Evolutionary conservation across 2,329 filamentous ascomycete genomes (phyloP).

Genomic region (Cladosporium cucumerinum): DNA sequence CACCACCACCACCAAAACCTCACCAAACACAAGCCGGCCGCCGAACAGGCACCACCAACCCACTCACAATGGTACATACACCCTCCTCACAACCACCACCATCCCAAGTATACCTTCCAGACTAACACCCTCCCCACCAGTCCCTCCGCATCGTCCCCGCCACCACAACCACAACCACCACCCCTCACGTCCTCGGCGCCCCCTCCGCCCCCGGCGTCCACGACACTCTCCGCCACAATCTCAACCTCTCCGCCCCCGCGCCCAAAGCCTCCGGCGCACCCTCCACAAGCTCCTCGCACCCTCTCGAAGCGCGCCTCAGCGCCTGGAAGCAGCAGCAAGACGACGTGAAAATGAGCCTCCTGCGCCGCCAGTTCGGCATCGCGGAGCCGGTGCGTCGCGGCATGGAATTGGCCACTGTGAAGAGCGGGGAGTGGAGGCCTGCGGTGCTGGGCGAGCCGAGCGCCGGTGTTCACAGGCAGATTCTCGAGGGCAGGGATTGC

Average conservation of each 20-base stretch:
- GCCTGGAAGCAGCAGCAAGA: constrained; percentile 91
- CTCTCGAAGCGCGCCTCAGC: constrained; percentile 84
- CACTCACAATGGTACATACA: constrained; percentile 11
- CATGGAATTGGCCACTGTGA: constrained; percentile 91
- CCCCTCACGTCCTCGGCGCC: constrained; percentile 56
- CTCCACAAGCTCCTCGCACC: constrained; percentile 63
- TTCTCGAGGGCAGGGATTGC: constrained; percentile 74
- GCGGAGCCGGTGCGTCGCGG: constrained; percentile 86
- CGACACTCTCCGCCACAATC: constrained; percentile 84
- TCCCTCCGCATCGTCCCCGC: constrained; percentile 79
- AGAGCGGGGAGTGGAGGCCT: constrained; percentile 76
- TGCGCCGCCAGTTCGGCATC: constrained; percentile 85
- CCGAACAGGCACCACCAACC: neutral
- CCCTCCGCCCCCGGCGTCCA: constrained; percentile 91
- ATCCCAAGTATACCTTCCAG: neutral
- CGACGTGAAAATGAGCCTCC: constrained; percentile 77
- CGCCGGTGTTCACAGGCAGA: constrained; percentile 79
- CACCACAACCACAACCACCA: constrained; percentile 56
- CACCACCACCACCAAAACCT: neutral
- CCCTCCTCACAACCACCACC: neutral
- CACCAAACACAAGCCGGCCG: neutral
- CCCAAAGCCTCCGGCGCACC: constrained; percentile 47
- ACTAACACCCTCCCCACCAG: constrained; percentile 25
- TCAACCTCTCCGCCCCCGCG: constrained; percentile 55
- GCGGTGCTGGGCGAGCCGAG: constrained; percentile 58